A percentile compares a stretch with the other conserved stretches of the same genome.
Conservation (phyloP, 1,284 basidiomycete species). For the Pulveroboletus sp. region DNA sequence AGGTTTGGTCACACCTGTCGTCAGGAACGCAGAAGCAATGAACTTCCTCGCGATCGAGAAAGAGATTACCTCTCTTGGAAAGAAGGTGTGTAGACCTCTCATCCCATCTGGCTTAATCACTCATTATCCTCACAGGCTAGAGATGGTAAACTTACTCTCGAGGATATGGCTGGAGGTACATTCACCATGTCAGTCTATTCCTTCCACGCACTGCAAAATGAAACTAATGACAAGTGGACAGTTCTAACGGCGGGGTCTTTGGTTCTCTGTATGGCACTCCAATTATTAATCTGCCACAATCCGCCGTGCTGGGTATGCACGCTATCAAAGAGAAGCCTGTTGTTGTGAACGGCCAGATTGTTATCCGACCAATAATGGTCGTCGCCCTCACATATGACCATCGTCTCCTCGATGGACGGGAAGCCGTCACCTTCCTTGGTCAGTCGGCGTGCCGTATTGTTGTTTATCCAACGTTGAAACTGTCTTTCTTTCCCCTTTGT, state of each 20-base stretch:
- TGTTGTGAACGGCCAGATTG: conserved; percentile 92
- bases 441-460: conserved; percentile 35
- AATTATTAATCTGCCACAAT: conserved; percentile 95
- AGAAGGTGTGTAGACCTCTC: conserved; percentile 64
- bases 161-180: conserved; percentile 95
- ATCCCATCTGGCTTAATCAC: conserved; percentile 4
- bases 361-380: conserved; percentile 96
- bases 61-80: conserved; percentile 87
- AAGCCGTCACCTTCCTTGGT: conserved; percentile 98
- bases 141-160: conserved; percentile 92
- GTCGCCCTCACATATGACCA: conserved; percentile 96
- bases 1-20: conserved; percentile 95
- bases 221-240: conserved; percentile 33
- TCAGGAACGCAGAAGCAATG: conserved; percentile 88
- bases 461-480: conserved; percentile 11
- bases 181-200: conserved; percentile 85
- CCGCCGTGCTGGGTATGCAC: conserved; percentile 97
- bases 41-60: conserved; percentile 91
- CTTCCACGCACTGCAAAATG: neutral
- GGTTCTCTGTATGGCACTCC: conserved; percentile 97
- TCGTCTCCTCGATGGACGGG: conserved; percentile 92
- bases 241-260: conserved; percentile 98
- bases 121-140: conserved; percentile 61
- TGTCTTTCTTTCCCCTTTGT: conserved; percentile 31
- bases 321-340: conserved; percentile 93